phyloP scores from a whole-genome alignment of 306 rosid species.

The barrel medic (Medicago truncatula) region DNA sequence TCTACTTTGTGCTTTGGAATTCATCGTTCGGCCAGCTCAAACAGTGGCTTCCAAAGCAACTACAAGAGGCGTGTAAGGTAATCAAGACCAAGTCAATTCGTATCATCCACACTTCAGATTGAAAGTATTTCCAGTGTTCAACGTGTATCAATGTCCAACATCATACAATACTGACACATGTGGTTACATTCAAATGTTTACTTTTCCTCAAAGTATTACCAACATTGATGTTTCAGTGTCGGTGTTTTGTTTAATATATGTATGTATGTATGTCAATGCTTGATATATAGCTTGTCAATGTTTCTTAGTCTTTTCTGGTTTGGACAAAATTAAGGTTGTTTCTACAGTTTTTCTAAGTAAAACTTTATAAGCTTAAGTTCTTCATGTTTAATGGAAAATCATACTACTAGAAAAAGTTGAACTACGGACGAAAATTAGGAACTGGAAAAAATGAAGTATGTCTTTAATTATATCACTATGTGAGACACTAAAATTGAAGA shows the following conservation, averaged over 20 bases:
- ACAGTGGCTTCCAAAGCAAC: constrained; percentile 25
- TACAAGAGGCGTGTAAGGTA: constrained; percentile 12
- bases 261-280: not conserved
- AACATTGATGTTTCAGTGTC: not conserved
- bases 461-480: not conserved
- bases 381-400: not conserved
- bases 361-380: not conserved
- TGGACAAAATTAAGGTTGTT: not conserved
- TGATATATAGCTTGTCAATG: no score
- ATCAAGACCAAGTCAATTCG: not conserved
- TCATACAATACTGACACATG: fast-evolving
- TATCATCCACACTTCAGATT: not conserved
- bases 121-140: not conserved
- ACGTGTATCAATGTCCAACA: not conserved
- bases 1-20: constrained; percentile 64
- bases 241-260: not conserved
- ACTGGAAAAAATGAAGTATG: not conserved
- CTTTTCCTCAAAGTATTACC: not conserved
- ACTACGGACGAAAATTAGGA: not conserved
- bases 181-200: not conserved
- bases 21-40: constrained; percentile 32
- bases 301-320: constrained; percentile 11
- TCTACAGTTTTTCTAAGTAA: not conserved
- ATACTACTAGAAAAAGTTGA: not conserved
- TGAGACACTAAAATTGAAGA: not conserved